Evolutionary conservation across 2,329 filamentous ascomycete species (phyloP), one percentile per base, ranked within the genome.

Genomic region (Ceratocystis smalleyi): DNA sequence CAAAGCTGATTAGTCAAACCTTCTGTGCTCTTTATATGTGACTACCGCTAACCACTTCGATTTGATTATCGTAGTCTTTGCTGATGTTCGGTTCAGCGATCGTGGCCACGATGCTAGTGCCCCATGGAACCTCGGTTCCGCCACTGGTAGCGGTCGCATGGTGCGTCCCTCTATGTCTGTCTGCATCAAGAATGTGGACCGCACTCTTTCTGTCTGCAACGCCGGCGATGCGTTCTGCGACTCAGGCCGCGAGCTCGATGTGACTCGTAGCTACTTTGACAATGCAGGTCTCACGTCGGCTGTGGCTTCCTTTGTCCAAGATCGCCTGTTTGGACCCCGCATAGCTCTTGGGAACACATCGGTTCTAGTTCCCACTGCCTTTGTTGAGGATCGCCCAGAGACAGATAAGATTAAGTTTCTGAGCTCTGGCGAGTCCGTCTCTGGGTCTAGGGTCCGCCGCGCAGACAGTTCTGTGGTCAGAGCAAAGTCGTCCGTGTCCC

Each of bases 61-160:
- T 17, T 19, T 3, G 2, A 15, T 40, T 30, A 5, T 30, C 59
- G 6, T 55, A 63, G 61, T 63, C 12, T 55, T 63, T 30, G 61
- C 61, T 5, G 61, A 63, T 43, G 24, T 63, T 51, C 61, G 61
- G 8, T 63, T 63, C 15, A 43, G 47, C 15, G 61, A 63, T 32
- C 51, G 51, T 30, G 49, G 61, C 49, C 49, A 63, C 40, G 61
- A 63, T 43, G 35, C 32, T 17, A 55, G 47, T 15, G 49, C 49
- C 2, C 61, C 61, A 10, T 63, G 61, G 61, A 43, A 43, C 8
- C 15, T 27, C 6, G 61, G 61, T 35, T 43, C 61, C 12, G 32
- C 61, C 6, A n/a, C 3, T 8, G 24, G 43, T 5, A 54, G 51
- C 19, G 61, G 61, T 1, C 61, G 35, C 12, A 55, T 55, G 61